phyloP scores from a whole-genome alignment of 1,284 basidiomycete genomes.

The Singerocomus inundabilis region DNA sequence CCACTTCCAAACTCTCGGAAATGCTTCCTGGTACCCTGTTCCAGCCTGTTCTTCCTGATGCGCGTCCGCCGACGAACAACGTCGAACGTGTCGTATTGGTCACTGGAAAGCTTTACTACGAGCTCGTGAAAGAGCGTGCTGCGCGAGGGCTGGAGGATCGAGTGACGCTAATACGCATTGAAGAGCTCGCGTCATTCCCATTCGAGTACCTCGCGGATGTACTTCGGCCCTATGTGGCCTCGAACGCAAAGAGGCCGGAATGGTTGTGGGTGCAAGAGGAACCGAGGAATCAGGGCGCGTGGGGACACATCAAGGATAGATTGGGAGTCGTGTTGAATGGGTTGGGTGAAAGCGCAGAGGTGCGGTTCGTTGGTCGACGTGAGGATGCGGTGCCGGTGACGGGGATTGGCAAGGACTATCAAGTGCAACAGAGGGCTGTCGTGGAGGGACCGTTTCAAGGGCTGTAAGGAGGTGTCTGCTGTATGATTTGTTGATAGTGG shows the following conservation, averaged over 20 bases:
- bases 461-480: constrained; percentile 22
- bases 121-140: constrained; percentile 69
- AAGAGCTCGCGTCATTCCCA: constrained; percentile 87
- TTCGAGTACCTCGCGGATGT: constrained; percentile 51
- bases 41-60: constrained; percentile 68
- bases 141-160: constrained; percentile 45
- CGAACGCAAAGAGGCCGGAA: constrained; percentile 32
- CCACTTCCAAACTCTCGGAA: constrained; percentile 67
- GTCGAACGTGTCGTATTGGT: constrained; percentile 60
- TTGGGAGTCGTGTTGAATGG: constrained; percentile 51
- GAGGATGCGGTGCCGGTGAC: constrained; percentile 76
- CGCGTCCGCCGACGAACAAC: constrained; percentile 27
- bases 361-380: constrained; percentile 61
- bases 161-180: constrained; percentile 73
- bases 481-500: no score
- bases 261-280: constrained; percentile 83
- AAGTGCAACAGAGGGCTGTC: constrained; percentile 60
- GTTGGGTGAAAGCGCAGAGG: constrained; percentile 32
- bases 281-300: constrained; percentile 83
- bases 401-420: constrained; percentile 73
- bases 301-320: constrained; percentile 61
- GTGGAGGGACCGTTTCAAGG: constrained; percentile 56
- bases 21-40: constrained; percentile 66
- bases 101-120: constrained; percentile 86
- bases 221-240: constrained; percentile 47